A percentile compares a stretch with the other conserved stretches of the same genome.
These are phyloP conservation scores for Diaporthe citri DNA, from an alignment of 2,329 filamentous ascomycete species.

Conservation along the genomic window DNA sequence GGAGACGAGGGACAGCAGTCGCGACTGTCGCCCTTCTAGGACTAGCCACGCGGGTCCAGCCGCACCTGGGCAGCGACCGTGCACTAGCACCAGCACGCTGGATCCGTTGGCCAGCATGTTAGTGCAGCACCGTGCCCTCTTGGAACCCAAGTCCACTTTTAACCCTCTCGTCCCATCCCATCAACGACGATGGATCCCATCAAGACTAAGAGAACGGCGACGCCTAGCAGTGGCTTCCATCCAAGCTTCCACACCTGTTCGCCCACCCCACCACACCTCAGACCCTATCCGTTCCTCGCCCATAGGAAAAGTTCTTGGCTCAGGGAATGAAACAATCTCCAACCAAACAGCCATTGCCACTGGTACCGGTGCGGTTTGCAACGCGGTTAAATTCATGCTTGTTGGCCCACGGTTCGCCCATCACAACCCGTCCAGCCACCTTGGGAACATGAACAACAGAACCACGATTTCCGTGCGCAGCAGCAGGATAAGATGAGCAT, in stretches of 20 bases:
- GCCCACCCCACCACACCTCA: conserved; percentile 3
- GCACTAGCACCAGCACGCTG: conserved; percentile 5
- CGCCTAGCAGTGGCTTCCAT: conserved; percentile 1
- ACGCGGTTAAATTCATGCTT: conserved; percentile 1
- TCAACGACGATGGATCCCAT: not conserved
- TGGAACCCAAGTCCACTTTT: not conserved
- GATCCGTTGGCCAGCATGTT: not conserved
- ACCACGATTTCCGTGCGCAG: not conserved
- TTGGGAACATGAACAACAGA: not conserved
- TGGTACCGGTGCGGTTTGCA: conserved; percentile 9
- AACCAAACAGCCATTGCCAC: not conserved
- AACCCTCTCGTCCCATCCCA: not conserved
- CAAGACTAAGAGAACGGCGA: not conserved
- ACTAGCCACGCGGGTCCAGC: conserved; percentile 23
- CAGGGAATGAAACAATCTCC: not conserved
- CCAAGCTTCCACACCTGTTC: conserved; percentile 15
- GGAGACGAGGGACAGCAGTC: not conserved
- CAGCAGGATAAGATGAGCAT: not conserved
- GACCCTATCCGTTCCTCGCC: not conserved
- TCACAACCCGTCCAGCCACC: not conserved
- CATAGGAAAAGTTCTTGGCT: not conserved
- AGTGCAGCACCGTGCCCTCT: not conserved
- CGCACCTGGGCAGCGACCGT: not conserved
- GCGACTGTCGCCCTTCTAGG: conserved; percentile 25
- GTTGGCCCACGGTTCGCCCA: conserved; percentile 2